Evolutionary conservation across 768 basidiomycete species (phyloP), one percentile per base, ranked within the genome.

Genomic region (Suillus fuscotomentosus): DNA sequence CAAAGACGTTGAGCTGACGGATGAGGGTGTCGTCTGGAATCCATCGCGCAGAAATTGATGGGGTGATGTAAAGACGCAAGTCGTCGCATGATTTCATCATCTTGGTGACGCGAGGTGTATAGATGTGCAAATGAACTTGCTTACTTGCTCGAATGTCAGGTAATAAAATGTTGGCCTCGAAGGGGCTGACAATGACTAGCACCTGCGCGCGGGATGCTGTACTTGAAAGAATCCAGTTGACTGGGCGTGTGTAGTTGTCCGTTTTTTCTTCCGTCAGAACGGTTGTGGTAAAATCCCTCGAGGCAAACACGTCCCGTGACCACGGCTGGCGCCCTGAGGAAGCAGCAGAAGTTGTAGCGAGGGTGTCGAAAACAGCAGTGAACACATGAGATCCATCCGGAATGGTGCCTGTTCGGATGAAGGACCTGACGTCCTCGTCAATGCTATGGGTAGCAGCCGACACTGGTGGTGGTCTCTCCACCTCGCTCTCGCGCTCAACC

Each of bases 181-280:
- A 68, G 2, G 77, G 77, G 68, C 83, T 85, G 61, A 82, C 57
- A 14, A 79, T 65, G 36, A 84, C 72, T 9, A 82, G 67, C 3
- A 62, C 39, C 2, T 56, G 77, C 56, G 27, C 65, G 65, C 51
- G 70, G 71, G 62, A 78, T 73, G n/a, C 60, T 51, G 54, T 80
- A 67, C 66, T 78, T 63, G 65, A 78, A 41, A 82, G 41, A 51
- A 84, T 74, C 83, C 84, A 84, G 38, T 80, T 73, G 45, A 82
- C 79, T 0, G 81, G 75, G 11, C 77, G 75, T 15, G 78, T 70
- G 34, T 79, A 75, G 50, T 78, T 75, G 27, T 78, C 74, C 10
- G 55, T 51, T 24, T 69, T 72, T 47, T 67, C 60, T 41, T 5
- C 2, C 3, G 24, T 24, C 13, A 13, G 10, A 24, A 68, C 60